Evolutionary conservation across 768 basidiomycete genomes (phyloP), one percentile per base, ranked within the genome.

Genomic region (Termitomyces sp.): DNA sequence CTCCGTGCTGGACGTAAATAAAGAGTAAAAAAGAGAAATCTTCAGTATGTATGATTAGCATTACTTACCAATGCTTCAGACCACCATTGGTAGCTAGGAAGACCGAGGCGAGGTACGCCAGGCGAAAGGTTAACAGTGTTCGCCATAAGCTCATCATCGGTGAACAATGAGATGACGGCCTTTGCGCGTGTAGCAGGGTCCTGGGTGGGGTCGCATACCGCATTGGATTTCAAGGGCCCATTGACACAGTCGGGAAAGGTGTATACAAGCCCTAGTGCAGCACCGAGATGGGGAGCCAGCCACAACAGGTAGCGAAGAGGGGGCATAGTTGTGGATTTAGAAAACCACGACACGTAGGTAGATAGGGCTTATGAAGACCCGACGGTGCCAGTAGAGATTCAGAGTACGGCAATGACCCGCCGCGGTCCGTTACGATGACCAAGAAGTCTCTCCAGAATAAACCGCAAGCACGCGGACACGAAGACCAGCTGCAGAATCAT

Each of bases 51-150:
- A 8, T n/a, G 28, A n/a, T 28, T 13, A 22, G 11, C 28, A 22
- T 33, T 33, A n/a, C 38, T 53, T 65, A 85, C 85, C 66, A 86
- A 66, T 2, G 78, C 84, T 72, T 86, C 84, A 24, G 80, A 81
- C 84, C 85, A 86, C 84, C 84, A 85, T 51, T 84, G 75, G 56
- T 87, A 87, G 18, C 79, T 67, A 11, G 84, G 83, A 28, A 87
- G 70, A n/a, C 83, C 84, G 3, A 85, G 75, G 12, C 84, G 79
- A 57, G 83, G 71, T 22, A 85, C 83, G 33, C 83, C 85, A 7
- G 81, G 78, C 6, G 83, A 76, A 0, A 67, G 59, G 60, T 81
- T 84, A 51, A 76, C 79, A 5, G 81, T 83, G 68, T 85, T 84
- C 58, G 70, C 74, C 53, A 81, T 80, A 59, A 84, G 70, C 63